Base-by-base conservation (phyloP, 2,329 filamentous ascomycete genomes). In the Xylariaceae sp. region DNA sequence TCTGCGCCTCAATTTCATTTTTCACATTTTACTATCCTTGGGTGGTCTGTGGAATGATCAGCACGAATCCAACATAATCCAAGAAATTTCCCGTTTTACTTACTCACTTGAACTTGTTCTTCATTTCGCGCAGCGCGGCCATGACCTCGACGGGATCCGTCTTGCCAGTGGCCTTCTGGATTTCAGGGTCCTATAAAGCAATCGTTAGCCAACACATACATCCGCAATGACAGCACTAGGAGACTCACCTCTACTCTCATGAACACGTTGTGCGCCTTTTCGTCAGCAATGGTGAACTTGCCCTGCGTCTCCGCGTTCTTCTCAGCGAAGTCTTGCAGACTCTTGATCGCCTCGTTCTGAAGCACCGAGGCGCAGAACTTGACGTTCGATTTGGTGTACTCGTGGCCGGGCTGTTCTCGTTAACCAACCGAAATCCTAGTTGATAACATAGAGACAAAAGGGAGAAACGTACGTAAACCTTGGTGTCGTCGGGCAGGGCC, bases 251-350 rank as follows among this genome's bases (percentile, higher is more conserved):
- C 80, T 42, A 95, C 82, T 66, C 89, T 84, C 94, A 99, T 97
- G 71, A 99, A 99, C 1, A 96, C 90, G 70, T 99, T 99, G 74
- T 97, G 92, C 74, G 90, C 90, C 87, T 97, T 97, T 77, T 99
- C 94, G 71, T 99, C 92, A 0, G 88, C 92, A 74, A 99, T 97
- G 0, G 93, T 99, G 69, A 96, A 97, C 71, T 92, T 90, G 51
- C 94, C 94, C 74, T 96, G 92, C 1, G 94, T 97, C 77, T 97
- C 84, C 75, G 87, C 80, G 74, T 97, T 93, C 61, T 82, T 80
- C 57, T 89, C 84, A 1, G 90, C 89, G 73, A 91, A 97, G 0
- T 82, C 80, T 66, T 89, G 80, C 37, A 99, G 80, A 68, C 87
- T 88, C 79, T 89, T 86, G 63, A 97, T 85, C 0, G 89, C 80